Evolutionary conservation across 169 alveolate genomes (phyloP).

Genomic region (Plasmodium inui): DNA sequence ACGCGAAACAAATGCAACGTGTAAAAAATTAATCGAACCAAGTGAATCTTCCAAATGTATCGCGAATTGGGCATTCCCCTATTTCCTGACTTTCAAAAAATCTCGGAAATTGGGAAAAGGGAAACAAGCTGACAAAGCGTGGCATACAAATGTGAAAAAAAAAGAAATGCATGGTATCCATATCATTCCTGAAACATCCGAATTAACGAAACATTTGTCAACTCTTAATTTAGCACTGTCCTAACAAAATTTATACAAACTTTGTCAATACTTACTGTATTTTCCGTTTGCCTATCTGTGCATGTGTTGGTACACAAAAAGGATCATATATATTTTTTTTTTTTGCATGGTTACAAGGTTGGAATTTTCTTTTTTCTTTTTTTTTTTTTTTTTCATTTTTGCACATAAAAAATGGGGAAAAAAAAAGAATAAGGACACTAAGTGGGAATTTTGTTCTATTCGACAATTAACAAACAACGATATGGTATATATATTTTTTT

Average conservation of each 20-base stretch:
- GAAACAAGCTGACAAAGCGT: not conserved
- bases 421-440: slow-evolving; percentile 6
- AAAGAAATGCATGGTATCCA: not conserved
- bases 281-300: slow-evolving; percentile 38
- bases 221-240: slow-evolving; percentile 16
- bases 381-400: not conserved
- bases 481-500: not conserved
- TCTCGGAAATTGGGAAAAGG: not conserved
- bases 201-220: slow-evolving; percentile 10
- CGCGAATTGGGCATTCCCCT: not conserved
- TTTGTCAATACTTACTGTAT: slow-evolving; percentile 5
- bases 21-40: slow-evolving; percentile 20
- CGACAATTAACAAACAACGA: slow-evolving; percentile 6
- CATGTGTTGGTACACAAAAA: slow-evolving; percentile 15
- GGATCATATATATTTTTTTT: slow-evolving; percentile 7
- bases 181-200: slow-evolving; percentile 6
- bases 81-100: slow-evolving; percentile 4
- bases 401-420: slow-evolving; percentile 3
- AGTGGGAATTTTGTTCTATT: slow-evolving; percentile 32
- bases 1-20: not conserved
- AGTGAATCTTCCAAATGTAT: not conserved
- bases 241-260: slow-evolving; percentile 20
- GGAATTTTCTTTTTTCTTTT: not conserved
- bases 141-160: slow-evolving; percentile 1
- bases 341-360: not conserved